A percentile compares a stretch with the other conserved stretches of the same genome.
phyloP scores from a whole-genome alignment of 1,284 basidiomycete species.

The Trametes hirsuta region DNA sequence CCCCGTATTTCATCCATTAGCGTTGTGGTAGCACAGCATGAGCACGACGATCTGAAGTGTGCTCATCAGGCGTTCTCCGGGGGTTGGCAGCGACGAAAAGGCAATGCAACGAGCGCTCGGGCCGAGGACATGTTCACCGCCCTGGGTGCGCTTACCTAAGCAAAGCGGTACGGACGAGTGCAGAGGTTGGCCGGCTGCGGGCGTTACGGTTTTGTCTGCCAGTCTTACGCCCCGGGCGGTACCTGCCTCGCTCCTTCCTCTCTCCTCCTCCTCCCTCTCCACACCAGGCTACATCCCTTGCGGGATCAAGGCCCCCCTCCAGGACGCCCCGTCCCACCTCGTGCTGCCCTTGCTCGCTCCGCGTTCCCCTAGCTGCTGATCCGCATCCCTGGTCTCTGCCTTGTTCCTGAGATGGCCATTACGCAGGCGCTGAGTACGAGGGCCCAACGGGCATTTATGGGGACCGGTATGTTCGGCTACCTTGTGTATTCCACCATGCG shows the following conservation, averaged over 20 bases:
- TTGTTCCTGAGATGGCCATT: constrained; percentile 53
- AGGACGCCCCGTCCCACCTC: constrained; percentile 17
- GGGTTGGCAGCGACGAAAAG: not conserved
- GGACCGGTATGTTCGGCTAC: constrained; percentile 40
- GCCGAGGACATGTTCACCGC: not conserved
- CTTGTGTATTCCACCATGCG: constrained; percentile 36
- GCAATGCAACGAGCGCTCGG: not conserved
- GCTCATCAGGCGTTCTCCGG: not conserved
- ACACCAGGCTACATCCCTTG: not conserved
- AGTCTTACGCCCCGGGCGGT: not conserved
- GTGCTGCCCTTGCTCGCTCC: not conserved
- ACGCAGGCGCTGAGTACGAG: constrained; percentile 67
- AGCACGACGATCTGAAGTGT: not conserved
- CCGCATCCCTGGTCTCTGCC: constrained; percentile 1
- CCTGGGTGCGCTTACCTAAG: constrained; percentile 13
- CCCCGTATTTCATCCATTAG: too few species aligned
- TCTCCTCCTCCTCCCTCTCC: constrained; percentile 11
- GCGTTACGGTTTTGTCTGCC: not conserved
- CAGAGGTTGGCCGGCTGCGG: constrained; percentile 2
- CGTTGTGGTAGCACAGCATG: not conserved
- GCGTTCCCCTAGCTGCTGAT: not conserved
- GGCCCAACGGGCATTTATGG: constrained; percentile 67
- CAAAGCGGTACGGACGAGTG: constrained; percentile 10
- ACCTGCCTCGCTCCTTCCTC: constrained; percentile 21
- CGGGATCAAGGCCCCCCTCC: constrained; percentile 7